phyloP scores from a whole-genome alignment of 345 rosid species.

The Capsella bursapastoris region DNA sequence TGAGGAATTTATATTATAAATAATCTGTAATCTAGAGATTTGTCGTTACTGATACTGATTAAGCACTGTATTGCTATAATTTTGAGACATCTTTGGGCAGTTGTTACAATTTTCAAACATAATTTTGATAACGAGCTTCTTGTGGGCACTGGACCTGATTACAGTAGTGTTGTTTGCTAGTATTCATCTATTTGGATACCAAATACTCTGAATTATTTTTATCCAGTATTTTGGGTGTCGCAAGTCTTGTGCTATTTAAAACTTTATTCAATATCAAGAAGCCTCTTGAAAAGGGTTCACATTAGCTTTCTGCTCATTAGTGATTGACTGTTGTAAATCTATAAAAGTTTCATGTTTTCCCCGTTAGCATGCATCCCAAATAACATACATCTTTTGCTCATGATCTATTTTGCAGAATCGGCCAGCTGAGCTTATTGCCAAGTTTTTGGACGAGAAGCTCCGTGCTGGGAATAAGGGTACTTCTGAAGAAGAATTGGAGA shows the following conservation, averaged over 20 bases:
- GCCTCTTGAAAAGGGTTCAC: not conserved
- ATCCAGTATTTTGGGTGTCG: not conserved
- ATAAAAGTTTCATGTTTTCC: not conserved
- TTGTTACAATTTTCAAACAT: not conserved
- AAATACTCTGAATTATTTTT: not conserved
- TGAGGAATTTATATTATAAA: not conserved
- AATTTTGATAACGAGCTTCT: not conserved
- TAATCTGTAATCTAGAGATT: not conserved
- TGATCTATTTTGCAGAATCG: conserved; percentile 71
- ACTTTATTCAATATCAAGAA: not conserved
- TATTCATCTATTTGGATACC: conserved; percentile 3
- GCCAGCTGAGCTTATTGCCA: conserved; percentile 96
- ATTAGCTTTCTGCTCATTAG: conserved; percentile 19
- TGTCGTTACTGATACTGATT: not conserved
- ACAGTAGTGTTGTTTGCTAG: conserved; percentile 8
- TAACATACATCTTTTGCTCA: conserved; percentile 16
- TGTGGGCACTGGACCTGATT: conserved; percentile 9
- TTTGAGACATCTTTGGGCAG: not conserved
- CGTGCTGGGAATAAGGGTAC: conserved; percentile 99
- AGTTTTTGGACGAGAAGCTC: conserved; percentile 96
- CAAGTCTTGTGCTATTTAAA: not conserved
- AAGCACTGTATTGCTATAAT: conserved; percentile 6
- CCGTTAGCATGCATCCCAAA: not conserved
- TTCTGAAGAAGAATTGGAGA: conserved; percentile 99
- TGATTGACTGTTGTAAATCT: not conserved